phyloP scores from a whole-genome alignment of 1,284 basidiomycete genomes.

The Rhizoctonia solani region DNA sequence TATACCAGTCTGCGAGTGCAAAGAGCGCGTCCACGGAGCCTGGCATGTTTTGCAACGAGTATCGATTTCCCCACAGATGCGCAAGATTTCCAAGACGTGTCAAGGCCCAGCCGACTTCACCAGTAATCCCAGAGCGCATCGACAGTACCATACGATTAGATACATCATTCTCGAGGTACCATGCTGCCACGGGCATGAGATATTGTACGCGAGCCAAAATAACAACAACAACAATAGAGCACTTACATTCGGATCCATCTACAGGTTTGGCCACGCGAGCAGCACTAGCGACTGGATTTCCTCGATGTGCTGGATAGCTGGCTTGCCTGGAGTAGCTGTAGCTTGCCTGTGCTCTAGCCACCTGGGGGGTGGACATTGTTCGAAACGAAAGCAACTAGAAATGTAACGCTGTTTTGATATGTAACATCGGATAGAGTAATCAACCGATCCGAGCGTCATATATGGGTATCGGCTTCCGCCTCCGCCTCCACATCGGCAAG shows the following conservation, averaged over 20 bases:
- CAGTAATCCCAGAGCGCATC: conserved; percentile 71
- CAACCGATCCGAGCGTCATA: neutral
- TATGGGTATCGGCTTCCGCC: conserved; percentile 3
- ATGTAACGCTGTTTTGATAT: neutral
- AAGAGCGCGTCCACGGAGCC: conserved; percentile 78
- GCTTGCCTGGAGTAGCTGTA: conserved; percentile 6
- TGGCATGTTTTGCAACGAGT: conserved; percentile 66
- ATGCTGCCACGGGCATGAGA: conserved; percentile 60
- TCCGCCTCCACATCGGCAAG: conserved; percentile 21
- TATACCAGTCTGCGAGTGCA: conserved; percentile 77
- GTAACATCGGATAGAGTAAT: neutral
- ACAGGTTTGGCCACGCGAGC: neutral
- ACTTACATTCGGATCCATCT: conserved; percentile 14
- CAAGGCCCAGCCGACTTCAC: conserved; percentile 80
- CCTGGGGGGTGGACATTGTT: conserved; percentile 24
- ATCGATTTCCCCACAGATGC: conserved; percentile 63
- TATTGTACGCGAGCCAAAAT: neutral
- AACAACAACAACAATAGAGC: too few relatives aligned
- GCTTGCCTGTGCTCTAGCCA: conserved; percentile 7
- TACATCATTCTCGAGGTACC: conserved; percentile 72
- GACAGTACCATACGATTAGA: conserved; percentile 82
- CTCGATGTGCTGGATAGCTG: conserved; percentile 10
- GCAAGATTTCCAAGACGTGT: conserved; percentile 76
- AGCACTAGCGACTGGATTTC: neutral
- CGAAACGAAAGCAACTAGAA: neutral